phyloP scores from a whole-genome alignment of 129 eudicot species.

The Flaveria brownii region DNA sequence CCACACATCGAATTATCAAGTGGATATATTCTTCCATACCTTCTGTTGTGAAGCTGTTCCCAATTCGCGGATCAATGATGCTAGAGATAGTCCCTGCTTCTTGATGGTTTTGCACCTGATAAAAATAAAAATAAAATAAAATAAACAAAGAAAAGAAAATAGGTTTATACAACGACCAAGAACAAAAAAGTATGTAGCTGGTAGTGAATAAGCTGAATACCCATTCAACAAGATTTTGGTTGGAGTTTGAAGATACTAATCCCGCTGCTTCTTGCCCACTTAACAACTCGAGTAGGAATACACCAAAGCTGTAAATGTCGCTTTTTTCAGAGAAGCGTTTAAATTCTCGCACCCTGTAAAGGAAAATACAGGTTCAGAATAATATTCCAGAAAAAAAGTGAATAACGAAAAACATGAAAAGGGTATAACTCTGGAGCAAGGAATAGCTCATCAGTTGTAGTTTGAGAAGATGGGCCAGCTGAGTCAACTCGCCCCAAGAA shows the following conservation, averaged over 20 bases:
- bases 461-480: conserved; percentile 77
- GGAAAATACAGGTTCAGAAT: conserved; percentile 12
- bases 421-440: conserved; percentile 84
- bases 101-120: conserved; percentile 61
- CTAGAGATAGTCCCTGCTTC: conserved; percentile 55
- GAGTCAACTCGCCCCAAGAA: conserved; percentile 70
- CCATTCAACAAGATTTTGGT: conserved; percentile 72
- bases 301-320: conserved; percentile 88
- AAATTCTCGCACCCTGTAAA: conserved; percentile 78
- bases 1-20: conserved; percentile 62
- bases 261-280: conserved; percentile 75
- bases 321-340: conserved; percentile 76
- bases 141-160: neutral
- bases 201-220: conserved; percentile 35
- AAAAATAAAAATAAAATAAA: no score
- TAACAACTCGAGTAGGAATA: conserved; percentile 81
- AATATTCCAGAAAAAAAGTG: neutral
- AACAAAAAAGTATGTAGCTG: neutral
- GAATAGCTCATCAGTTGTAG: conserved; percentile 71
- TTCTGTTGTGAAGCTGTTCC: conserved; percentile 76
- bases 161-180: neutral
- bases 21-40: conserved; percentile 86
- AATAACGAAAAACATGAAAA: neutral
- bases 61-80: conserved; percentile 65
- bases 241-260: conserved; percentile 55